Base-by-base conservation (phyloP, 2,329 filamentous ascomycete species). In the Bisporella sp. region DNA sequence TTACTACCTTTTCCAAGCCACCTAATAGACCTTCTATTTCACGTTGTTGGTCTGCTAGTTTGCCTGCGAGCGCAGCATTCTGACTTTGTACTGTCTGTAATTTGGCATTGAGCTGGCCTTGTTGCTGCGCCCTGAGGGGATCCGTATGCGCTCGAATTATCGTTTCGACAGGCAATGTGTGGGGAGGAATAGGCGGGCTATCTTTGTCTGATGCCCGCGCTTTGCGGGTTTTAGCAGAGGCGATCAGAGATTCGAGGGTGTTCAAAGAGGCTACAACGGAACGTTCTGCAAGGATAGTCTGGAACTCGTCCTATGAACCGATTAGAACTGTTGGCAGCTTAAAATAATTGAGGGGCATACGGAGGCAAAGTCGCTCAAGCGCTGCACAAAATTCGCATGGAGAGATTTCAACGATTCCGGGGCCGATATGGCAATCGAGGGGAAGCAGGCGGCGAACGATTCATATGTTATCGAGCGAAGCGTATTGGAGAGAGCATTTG, bases 381-480 rank as follows among this genome's bases (percentile, higher is more conserved):
- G 71, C 11, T 73, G 73, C 8, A 81, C 74, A 76, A 84, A 79
- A 62, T 78, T 76, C 48, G 66, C 64, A 68, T 82, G 80, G 40
- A 83, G 74, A 56, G 74, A 72, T 54, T 69, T 69, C 59, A 84
- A 69, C 37, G 76, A 71, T 6, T 65, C 68, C 29, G 76, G 76
- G 21, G 78, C 73, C 54, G 71, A 68, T 39, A 66, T 62, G 13
- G 77, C 73, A n/a, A 83, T 70, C 21, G 76, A 80, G 41, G 81
- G 81, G 63, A 81, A 85, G 66, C 81, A 85, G 2, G 74, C 70
- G 2, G 75, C 74, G 58, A 84, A 77, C 63, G 79, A 79, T 45
- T 75, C 71, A 68, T 74, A 79, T 55, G 68, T 73, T 49, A 84
- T 70, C 61, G 77, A 75, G 57, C 65, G 69, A 32, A 84, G 71